Evolutionary conservation across 371 early-diverging fungal genomes (phyloP).

Genomic region (Batrachochytrium dendrobatidis): DNA sequence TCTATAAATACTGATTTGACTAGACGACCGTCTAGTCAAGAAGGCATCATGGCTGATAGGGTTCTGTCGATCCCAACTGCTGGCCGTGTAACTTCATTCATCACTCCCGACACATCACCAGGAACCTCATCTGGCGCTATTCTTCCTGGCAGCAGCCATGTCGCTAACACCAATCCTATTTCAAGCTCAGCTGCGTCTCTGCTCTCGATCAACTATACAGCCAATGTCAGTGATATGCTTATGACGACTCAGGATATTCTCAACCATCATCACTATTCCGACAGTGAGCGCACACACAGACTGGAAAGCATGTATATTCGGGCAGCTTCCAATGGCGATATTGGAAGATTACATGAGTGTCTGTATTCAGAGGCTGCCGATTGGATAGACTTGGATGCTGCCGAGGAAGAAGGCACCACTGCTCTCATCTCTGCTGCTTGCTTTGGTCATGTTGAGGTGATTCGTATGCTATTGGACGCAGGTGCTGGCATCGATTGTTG

Average conservation of each 20-base stretch:
- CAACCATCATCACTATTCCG: not conserved
- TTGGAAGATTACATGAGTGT: slow-evolving; percentile 36
- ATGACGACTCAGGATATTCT: not conserved
- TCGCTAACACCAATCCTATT: too few relatives aligned
- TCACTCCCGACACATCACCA: too few relatives aligned
- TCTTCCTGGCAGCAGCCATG: too few relatives aligned
- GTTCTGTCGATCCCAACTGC: not conserved
- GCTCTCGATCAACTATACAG: not conserved
- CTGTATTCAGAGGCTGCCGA: slow-evolving; percentile 41
- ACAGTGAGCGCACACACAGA: not conserved
- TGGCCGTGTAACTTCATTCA: too few relatives aligned
- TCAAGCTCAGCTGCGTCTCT: too few relatives aligned
- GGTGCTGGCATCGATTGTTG: slow-evolving; percentile 69
- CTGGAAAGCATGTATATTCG: slow-evolving; percentile 16
- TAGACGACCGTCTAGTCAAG: not conserved
- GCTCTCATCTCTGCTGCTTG: slow-evolving; percentile 81
- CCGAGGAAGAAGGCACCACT: slow-evolving; percentile 77
- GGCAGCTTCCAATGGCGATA: slow-evolving; percentile 53
- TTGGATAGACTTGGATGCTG: slow-evolving; percentile 68
- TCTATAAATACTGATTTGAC: not conserved
- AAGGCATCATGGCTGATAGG: too few relatives aligned
- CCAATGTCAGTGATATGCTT: not conserved
- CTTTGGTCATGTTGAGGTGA: slow-evolving; percentile 72
- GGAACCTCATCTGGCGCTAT: too few relatives aligned
- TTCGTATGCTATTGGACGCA: slow-evolving; percentile 54